phyloP scores from a whole-genome alignment of 2,329 filamentous ascomycete species.

The Colletotrichum higginsianum region DNA sequence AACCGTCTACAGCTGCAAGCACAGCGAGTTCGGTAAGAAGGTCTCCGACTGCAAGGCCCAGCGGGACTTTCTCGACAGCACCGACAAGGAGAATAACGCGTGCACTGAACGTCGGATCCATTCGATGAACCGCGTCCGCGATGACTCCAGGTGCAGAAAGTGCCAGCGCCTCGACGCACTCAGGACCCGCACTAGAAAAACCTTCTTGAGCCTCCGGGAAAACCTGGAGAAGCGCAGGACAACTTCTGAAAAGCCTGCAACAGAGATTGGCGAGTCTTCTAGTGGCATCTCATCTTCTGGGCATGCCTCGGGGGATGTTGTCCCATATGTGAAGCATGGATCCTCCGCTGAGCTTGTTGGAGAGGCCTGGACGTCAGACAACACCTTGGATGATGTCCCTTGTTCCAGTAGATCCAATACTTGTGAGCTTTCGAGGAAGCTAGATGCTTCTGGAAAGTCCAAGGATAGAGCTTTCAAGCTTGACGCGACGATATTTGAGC shows the following conservation, averaged over 20 bases:
- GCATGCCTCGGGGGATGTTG: neutral
- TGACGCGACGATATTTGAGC: neutral
- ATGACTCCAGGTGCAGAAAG: slow-evolving; percentile 17
- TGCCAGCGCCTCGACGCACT: slow-evolving; percentile 32
- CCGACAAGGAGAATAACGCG: neutral
- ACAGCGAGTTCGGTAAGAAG: slow-evolving; percentile 36
- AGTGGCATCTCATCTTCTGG: neutral
- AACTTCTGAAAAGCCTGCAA: neutral
- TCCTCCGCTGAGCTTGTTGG: too few relatives aligned
- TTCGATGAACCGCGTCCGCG: slow-evolving; percentile 27
- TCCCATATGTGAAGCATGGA: neutral
- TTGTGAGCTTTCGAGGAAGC: neutral
- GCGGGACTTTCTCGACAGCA: slow-evolving; percentile 22
- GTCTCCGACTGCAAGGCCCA: slow-evolving; percentile 27
- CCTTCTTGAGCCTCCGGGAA: slow-evolving; percentile 14
- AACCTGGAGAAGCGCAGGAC: slow-evolving; percentile 3
- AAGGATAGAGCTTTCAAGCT: neutral
- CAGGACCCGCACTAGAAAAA: slow-evolving; percentile 8
- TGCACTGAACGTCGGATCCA: slow-evolving; percentile 19
- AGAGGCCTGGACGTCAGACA: too few relatives aligned
- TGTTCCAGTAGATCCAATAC: too few relatives aligned
- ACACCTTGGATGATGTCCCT: neutral
- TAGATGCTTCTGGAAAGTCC: neutral
- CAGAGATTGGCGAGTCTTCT: neutral
- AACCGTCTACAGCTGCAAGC: slow-evolving; percentile 44